Evolutionary conservation across 2,329 filamentous ascomycete species (phyloP), one percentile per base, ranked within the genome.

Genomic region (Penicillium sp.): DNA sequence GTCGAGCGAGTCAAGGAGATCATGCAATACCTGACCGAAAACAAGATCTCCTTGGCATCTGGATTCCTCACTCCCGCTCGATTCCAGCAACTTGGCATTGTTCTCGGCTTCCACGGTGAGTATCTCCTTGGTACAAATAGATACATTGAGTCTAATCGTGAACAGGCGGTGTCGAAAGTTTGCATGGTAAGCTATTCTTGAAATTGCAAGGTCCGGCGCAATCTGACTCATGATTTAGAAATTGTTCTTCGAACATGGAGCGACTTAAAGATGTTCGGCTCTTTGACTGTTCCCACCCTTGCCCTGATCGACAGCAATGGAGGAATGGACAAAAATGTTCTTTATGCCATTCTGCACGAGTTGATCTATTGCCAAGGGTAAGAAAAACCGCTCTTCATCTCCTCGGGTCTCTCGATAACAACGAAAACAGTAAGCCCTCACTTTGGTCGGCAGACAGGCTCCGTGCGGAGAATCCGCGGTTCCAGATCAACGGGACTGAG

Each of bases 281-380:
- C 86, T 61, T 75, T 96, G 54, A 91, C 87, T 0, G 81, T 85
- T 16, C 84, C 86, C 0, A 88, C 88, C 0, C 79, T 96, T 3
- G 76, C 82, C 3, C 76, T 80, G 0, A 76, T 96, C 23, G 90
- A 95, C 68, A 72, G 78, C 18, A 81, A 82, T 47, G 80, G 85
- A 2, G 77, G 80, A 2, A 91, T 90, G 65, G 91, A 96, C 65
- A 81, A 83, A 38, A 84, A 85, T 60, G 84, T 93, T 51, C 83
- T 96, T 54, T 97, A 96, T 68, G 87, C 89, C 23, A 78, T 96
- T 36, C 76, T 96, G 2, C 93, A 97, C 68, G 93, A 97, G 72
- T 80, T 89, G 7, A 87, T 92, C 61, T 97, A 96, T 77, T 93
- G 88, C 69, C 84, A 88, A 70, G 82, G 83, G 54, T 82, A 77